A percentile compares a stretch with the other conserved stretches of the same genome.
These are phyloP conservation scores for Fusarium anguioides DNA, from an alignment of 2,329 filamentous ascomycete species.

Conservation along the genomic window DNA sequence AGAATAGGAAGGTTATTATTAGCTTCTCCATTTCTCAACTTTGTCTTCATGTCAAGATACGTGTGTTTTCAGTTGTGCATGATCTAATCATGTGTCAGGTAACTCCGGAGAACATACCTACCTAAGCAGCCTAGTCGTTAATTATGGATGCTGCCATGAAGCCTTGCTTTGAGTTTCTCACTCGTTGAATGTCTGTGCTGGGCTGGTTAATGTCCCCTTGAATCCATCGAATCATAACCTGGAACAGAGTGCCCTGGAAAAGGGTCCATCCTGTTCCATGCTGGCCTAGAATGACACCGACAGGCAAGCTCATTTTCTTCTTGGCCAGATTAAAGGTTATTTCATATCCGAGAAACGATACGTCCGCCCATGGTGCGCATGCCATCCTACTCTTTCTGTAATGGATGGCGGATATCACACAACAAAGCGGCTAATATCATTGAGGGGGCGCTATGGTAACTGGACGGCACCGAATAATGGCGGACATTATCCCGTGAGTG, in stretches of 20 bases:
- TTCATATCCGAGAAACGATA: not conserved
- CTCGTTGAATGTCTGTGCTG: conserved; percentile 26
- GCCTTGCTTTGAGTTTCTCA: conserved; percentile 23
- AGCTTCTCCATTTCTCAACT: not conserved
- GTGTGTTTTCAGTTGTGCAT: not conserved
- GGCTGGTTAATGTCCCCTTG: conserved; percentile 16
- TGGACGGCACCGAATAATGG: conserved; percentile 17
- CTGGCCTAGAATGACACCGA: not conserved
- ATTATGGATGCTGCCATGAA: conserved; percentile 26
- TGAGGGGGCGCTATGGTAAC: conserved; percentile 33
- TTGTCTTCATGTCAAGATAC: not conserved
- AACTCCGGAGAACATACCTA: not conserved
- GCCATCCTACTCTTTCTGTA: not conserved
- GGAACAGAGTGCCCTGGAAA: conserved; percentile 22
- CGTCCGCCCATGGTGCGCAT: not conserved
- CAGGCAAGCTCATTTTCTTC: conserved; percentile 6
- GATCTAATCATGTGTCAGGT: conserved; percentile 26
- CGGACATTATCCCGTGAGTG: not conserved
- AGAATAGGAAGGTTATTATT: not conserved
- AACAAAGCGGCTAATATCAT: conserved; percentile 15
- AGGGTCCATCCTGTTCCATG: conserved; percentile 12
- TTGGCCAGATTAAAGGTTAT: conserved; percentile 1
- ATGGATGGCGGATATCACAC: conserved; percentile 15
- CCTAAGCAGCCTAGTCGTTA: not conserved
- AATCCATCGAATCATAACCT: conserved; percentile 31